A percentile compares a stretch with the other conserved stretches of the same genome.
Conservation (phyloP, 176 grass and related monocot species). For the Aegilops bicornis region DNA sequence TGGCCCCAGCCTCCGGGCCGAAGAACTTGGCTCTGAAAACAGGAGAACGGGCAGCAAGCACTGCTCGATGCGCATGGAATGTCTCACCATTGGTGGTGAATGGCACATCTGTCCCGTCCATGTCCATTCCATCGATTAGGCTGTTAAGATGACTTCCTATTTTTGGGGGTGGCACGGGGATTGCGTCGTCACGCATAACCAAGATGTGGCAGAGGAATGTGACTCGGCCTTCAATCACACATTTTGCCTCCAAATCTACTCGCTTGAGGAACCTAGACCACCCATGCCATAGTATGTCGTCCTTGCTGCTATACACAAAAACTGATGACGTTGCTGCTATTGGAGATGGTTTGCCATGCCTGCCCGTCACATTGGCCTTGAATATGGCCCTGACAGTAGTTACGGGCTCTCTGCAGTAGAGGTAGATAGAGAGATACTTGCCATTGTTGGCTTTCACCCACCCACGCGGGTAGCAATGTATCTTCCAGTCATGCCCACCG, state of each 20-base stretch:
- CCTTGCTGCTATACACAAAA: neutral
- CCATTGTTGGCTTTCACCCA: neutral
- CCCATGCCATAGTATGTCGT: neutral
- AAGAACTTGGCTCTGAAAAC: constrained; percentile 31
- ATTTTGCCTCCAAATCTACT: neutral
- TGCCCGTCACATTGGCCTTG: constrained; percentile 6
- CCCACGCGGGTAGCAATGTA: neutral
- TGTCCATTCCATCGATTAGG: neutral
- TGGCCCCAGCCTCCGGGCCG: neutral
- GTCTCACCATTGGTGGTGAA: constrained; percentile 27
- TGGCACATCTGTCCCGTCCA: constrained; percentile 5
- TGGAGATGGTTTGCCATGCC: neutral
- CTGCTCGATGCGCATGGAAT: constrained; percentile 22
- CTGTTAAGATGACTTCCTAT: neutral
- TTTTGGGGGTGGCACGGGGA: constrained; percentile 10
- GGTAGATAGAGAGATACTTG: neutral
- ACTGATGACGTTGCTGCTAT: neutral
- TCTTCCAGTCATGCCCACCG: neutral
- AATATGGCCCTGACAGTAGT: neutral
- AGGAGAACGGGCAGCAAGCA: constrained; percentile 29
- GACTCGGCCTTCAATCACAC: neutral
- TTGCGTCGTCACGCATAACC: neutral
- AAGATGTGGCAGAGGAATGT: neutral
- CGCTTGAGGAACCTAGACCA: neutral
- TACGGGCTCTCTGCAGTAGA: neutral